phyloP scores from a whole-genome alignment of 2,329 filamentous ascomycete species.

The Cucurbitaria berberidis region DNA sequence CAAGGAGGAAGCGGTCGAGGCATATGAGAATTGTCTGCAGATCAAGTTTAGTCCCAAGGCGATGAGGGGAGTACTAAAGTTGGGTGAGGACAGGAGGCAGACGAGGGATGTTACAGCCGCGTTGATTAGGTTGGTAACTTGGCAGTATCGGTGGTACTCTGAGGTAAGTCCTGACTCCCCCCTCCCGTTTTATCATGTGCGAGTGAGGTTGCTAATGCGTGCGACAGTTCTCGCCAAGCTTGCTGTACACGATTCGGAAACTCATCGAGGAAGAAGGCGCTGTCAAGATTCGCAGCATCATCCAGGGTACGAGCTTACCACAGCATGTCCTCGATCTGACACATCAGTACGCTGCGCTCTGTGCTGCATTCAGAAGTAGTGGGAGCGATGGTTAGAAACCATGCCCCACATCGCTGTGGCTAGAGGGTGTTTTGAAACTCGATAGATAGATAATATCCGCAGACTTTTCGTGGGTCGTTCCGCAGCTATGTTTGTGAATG shows the following conservation, averaged over 20 bases:
- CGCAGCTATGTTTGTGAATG: constrained; percentile 12
- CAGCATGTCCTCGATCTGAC: constrained; percentile 93
- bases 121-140: constrained; percentile 90
- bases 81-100: constrained; percentile 78
- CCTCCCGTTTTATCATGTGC: background rate
- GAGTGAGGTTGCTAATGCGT: constrained; percentile 1
- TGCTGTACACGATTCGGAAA: constrained; percentile 85
- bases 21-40: constrained; percentile 84
- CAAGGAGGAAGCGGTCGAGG: constrained; percentile 87
- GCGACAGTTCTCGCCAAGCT: constrained; percentile 80
- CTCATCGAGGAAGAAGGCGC: constrained; percentile 97
- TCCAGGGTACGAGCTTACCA: constrained; percentile 92
- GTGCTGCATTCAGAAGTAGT: constrained; percentile 92
- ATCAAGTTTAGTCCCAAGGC: constrained; percentile 94
- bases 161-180: constrained; percentile 62
- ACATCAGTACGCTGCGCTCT: constrained; percentile 93
- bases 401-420: background rate
- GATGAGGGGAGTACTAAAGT: constrained; percentile 79
- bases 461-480: background rate
- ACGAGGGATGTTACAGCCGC: constrained; percentile 81
- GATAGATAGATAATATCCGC: background rate
- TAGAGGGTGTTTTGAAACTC: background rate
- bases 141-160: constrained; percentile 99
- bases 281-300: constrained; percentile 95
- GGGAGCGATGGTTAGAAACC: constrained; percentile 76